Evolutionary conservation across 139 green algal genomes (phyloP).

Genomic region (Mesotaenium endlicherianum): DNA sequence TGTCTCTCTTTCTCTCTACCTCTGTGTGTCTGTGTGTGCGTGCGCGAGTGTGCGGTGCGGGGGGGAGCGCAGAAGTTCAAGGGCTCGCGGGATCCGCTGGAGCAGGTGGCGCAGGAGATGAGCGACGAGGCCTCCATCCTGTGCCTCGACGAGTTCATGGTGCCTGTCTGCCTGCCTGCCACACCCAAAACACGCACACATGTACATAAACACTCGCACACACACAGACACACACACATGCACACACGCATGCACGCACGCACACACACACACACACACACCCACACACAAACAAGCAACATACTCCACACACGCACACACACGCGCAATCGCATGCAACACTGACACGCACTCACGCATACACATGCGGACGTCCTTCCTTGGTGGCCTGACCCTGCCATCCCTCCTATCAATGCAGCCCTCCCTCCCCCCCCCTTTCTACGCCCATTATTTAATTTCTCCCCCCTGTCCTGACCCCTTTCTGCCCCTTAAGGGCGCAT

Average conservation of each 20-base stretch:
- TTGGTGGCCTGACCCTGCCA: not conserved
- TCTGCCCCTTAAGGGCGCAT: no score
- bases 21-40: not conserved
- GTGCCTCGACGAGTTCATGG: constrained; percentile 95
- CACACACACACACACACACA: no score
- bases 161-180: not conserved
- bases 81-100: constrained; percentile 65
- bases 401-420: not conserved
- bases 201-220: no score
- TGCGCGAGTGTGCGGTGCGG: not conserved
- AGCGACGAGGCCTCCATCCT: constrained; percentile 64
- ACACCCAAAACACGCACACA: no score
- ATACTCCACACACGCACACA: no score
- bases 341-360: no score
- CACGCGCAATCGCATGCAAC: no score
- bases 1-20: not conserved
- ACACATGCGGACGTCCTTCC: not conserved
- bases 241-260: no score
- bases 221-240: no score
- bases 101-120: constrained; percentile 70
- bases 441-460: not conserved
- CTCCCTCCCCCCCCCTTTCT: not conserved
- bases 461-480: not conserved
- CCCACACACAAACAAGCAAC: no score
- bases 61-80: constrained; percentile 33